Evolutionary conservation across 2,329 filamentous ascomycete species (phyloP), one percentile per base, ranked within the genome.

Genomic region (Paecilomyces fulvus): DNA sequence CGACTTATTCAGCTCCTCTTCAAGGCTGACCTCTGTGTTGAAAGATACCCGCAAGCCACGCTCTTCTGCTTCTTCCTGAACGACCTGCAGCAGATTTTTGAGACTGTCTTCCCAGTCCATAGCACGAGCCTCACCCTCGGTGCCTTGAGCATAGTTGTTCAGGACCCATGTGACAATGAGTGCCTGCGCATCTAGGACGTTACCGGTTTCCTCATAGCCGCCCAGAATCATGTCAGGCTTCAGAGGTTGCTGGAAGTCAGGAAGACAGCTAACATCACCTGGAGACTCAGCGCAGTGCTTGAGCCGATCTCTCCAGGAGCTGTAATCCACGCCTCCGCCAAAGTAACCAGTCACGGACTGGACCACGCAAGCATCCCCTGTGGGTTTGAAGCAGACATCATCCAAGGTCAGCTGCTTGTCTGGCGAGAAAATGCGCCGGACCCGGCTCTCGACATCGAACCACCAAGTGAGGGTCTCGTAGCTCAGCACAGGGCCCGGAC

Each of bases 1-100:
- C 37, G 91, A 95, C 75, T 97, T 96, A 78, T 96, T 99, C 57
- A 99, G 80, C 69, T 99, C 94, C 69, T 96, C 83, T 70, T 97
- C 92, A 59, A 99, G 77, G 71, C 92, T 96, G 72, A 92, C 89
- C 74, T 99, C 94, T 0, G 94, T 95, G 52, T 86, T 95, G 79
- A 97, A 99, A 7, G 92, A 97, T 33, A 99, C 77, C 20, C 94
- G 83, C 9, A 99, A 80, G 0, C 92, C 92, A 51, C 89, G 85
- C 20, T 86, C 79, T 3, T 73, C 73, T 7, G 94, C 95, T 73
- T 99, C 91, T 12, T 82, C 76, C 70, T 96, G 90, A 1, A 91
- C 84, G n/a, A 84, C 81, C 20, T 91, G 77, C 9, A 99, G 79
- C 8, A 87, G 81, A 55, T 84, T 77, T 66, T 88, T 90, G 56